Evolutionary conservation across 2,329 filamentous ascomycete genomes (phyloP).

Genomic region (Xylariales sp.): DNA sequence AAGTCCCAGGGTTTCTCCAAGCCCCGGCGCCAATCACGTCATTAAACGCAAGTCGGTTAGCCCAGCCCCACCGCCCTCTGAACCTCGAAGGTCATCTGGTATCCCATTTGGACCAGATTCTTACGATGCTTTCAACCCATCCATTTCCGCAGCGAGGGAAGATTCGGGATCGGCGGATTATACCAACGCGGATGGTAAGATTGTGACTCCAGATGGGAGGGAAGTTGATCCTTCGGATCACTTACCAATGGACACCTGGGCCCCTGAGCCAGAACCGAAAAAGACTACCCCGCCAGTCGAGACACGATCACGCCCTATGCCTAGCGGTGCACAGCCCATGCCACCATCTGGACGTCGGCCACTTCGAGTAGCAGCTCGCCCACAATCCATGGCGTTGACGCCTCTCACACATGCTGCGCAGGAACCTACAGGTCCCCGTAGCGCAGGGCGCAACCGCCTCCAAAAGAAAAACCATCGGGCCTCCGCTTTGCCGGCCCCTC

Average conservation of each 20-base stretch:
- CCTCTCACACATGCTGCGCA: constrained; percentile 45
- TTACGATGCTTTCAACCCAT: constrained; percentile 78
- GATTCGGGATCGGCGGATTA: constrained; percentile 52
- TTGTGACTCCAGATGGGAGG: constrained; percentile 79
- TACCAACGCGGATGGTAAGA: constrained; percentile 72
- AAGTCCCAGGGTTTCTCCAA: constrained; percentile 54
- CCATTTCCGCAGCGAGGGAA: constrained; percentile 54
- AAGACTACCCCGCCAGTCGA: constrained; percentile 46
- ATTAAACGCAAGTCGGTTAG: constrained; percentile 80
- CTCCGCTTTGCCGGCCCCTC: constrained; percentile 55
- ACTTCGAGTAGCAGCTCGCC: constrained; percentile 62
- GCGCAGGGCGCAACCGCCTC: constrained; percentile 67
- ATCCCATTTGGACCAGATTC: constrained; percentile 81
- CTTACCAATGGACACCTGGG: constrained; percentile 80
- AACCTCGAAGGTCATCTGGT: constrained; percentile 65
- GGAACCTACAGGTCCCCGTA: constrained; percentile 52
- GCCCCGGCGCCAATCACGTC: constrained; percentile 61
- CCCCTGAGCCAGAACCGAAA: constrained; percentile 78
- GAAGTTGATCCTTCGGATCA: constrained; percentile 86
- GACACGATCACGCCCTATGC: constrained; percentile 57
- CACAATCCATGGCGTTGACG: constrained; percentile 60
- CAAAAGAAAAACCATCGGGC: constrained; percentile 70
- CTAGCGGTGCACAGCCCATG: constrained; percentile 65
- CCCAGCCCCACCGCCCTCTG: constrained; percentile 67
- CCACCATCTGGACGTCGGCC: constrained; percentile 63